These are phyloP conservation scores for Mortierella sp. DNA, from an alignment of 371 early-diverging fungal species.

Conservation along the genomic window DNA sequence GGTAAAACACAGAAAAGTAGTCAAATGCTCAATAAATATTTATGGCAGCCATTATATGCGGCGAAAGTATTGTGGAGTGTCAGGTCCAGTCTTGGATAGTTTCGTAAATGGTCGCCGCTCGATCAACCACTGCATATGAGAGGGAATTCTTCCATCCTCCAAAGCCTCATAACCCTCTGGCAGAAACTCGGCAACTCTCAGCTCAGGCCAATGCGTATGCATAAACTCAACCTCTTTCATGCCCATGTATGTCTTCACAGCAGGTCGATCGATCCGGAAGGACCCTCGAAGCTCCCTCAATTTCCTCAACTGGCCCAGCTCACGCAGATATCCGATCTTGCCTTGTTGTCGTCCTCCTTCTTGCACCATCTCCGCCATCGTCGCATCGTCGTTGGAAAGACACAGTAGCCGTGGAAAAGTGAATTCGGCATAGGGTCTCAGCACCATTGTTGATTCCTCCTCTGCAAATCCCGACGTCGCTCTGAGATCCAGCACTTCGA, in stretches of 20 bases:
- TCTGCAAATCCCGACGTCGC: not conserved
- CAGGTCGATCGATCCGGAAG: not conserved
- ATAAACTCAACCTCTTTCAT: constrained; percentile 13
- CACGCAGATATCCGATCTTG: not conserved
- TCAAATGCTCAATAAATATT: no score
- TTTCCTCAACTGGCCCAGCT: not conserved
- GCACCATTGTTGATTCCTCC: not conserved
- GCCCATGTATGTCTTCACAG: not conserved
- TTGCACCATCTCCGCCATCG: not conserved
- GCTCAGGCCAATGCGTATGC: constrained; percentile 6
- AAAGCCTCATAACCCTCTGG: not conserved
- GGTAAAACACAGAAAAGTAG: no score
- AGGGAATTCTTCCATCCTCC: not conserved
- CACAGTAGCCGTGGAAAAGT: not conserved
- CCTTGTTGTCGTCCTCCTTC: not conserved
- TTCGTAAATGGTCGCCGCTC: not conserved
- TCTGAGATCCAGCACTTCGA: not conserved
- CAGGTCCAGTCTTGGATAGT: not conserved
- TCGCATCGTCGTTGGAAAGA: not conserved
- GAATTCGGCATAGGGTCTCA: not conserved
- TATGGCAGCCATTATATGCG: no score
- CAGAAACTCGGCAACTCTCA: not conserved
- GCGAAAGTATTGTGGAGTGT: not conserved
- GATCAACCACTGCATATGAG: not conserved
- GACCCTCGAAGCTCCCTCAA: not conserved